Evolutionary conservation across 192 early-diverging fungal genomes (phyloP), one percentile per base, ranked within the genome.

Genomic region (Phlyctochytrium bullatum): DNA sequence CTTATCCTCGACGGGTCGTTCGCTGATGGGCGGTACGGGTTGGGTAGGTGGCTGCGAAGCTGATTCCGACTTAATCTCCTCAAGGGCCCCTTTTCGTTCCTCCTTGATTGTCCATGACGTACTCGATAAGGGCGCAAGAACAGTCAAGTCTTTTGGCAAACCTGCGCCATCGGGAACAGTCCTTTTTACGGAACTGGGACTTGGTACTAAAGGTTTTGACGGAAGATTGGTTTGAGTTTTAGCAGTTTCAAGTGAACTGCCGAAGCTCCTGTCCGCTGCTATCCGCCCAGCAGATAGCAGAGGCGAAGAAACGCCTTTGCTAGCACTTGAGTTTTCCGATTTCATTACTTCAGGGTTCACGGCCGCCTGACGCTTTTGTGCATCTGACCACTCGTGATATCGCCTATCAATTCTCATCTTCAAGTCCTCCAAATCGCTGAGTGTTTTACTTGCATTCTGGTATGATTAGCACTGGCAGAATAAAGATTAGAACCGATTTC

Each of bases 381-480:
- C 40, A n/a, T 25, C 33, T 10, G 23, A 17, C 72, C 65, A 71
- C 32, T 67, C 54, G n/a, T 61, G 47, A 40, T 74, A 59, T 23
- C 36, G 35, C 0, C 52, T 36, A 36, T 74, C 62, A 27, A 78
- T 30, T 24, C 30, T 27, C 34, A 25, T 53, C 51, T 78, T 76
- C 14, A 81, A 59, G 25, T 47, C 29, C 53, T 75, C 74, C 17
- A 81, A 27, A 20, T 60, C 58, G 1, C 65, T 30, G 28, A 78
- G 24, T 34, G 61, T 66, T 20, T 14, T 30, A 10, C 14, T 24
- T 14, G 68, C 32, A 62, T 67, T 67, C 73, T 67, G 52, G n/a
- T n/a, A n/a, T n/a, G n/a, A n/a, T n/a, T n/a, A n/a, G n/a, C n/a
- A n/a, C n/a, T n/a, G n/a, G n/a, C n/a, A n/a, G n/a, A n/a, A n/a